phyloP scores from a whole-genome alignment of 2,329 filamentous ascomycete species.

The Cercospora sp. region DNA sequence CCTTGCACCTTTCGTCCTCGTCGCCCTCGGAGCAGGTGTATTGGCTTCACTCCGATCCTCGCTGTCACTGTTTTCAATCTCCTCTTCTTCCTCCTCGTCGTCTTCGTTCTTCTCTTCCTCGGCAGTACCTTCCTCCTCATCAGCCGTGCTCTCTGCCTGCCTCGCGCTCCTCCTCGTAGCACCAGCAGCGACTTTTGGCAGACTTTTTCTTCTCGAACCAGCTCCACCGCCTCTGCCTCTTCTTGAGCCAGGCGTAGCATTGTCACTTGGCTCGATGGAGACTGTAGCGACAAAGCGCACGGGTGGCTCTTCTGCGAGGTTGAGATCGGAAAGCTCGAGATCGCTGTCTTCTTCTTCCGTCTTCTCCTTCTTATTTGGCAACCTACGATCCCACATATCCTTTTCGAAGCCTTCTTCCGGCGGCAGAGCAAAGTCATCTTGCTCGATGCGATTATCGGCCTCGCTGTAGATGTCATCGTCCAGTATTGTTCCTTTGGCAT shows the following conservation, averaged over 20 bases:
- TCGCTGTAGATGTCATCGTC: conserved; percentile 40
- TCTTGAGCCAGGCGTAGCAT: conserved; percentile 24
- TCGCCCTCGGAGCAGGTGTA: conserved; percentile 19
- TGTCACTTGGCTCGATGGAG: conserved; percentile 33
- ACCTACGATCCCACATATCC: conserved; percentile 46
- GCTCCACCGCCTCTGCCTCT: conserved; percentile 20
- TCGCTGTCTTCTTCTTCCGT: conserved; percentile 28
- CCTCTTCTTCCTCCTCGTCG: conserved; percentile 29
- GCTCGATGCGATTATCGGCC: conserved; percentile 40
- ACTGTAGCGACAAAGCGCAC: conserved; percentile 38
- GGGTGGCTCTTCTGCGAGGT: conserved; percentile 36
- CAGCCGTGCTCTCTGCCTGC: conserved; percentile 32
- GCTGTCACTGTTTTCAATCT: conserved; percentile 27
- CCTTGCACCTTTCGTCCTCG: conserved; percentile 15
- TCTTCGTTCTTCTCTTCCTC: conserved; percentile 30
- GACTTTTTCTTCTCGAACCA: conserved; percentile 20
- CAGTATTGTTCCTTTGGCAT: conserved; percentile 38
- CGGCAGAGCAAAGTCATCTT: conserved; percentile 46
- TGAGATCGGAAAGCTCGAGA: conserved; percentile 34
- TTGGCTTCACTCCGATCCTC: conserved; percentile 25
- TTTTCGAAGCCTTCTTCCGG: conserved; percentile 43
- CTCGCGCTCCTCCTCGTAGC: conserved; percentile 31
- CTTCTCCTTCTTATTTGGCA: conserved; percentile 25
- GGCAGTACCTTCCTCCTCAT: conserved; percentile 30
- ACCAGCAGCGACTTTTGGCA: conserved; percentile 18